Evolutionary conservation across 345 rosid species (phyloP), one percentile per base, ranked within the genome.

Genomic region (Eucalyptus polyanthemos): DNA sequence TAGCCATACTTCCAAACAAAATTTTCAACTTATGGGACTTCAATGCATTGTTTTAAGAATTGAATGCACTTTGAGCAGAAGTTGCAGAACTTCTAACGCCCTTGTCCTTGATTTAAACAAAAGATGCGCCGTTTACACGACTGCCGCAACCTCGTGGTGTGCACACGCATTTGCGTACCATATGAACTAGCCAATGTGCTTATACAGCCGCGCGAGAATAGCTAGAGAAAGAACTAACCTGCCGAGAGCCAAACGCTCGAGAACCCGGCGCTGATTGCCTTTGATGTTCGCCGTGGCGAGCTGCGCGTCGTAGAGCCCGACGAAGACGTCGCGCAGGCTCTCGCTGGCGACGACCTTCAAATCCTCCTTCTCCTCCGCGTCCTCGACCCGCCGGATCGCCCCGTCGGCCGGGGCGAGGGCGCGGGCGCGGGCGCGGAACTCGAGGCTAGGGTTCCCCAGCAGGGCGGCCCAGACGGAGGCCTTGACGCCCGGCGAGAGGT

Each of bases 241-340:
- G 16, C 90, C 91, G 42, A 88, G 83, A 4, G 91, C 91, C 50
- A 90, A 89, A 24, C 90, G 88, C 91, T 90, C 90, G 80, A 90
- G 91, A 40, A 58, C 72, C 87, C 69, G 80, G 29, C 90, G 90
- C 67, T 88, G 88, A 25, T 34, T 80, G 31, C 54, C 31, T 1
- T 81, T 40, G 88, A 90, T 72, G 87, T 88, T 86, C 49, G 88
- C 58, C 27, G 60, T 53, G 49, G 91, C 91, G 24, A 86, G 86
- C 49, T 51, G 88, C 40, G 89, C 90, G 50, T 90, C 90, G 47
- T 90, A 90, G 86, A 90, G 90, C 47, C 91, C 91, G 80, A 90
- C 81, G 72, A 90, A 90, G 87, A 88, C 88, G 67, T 88, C 91
- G n/a, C 91, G 87, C 58, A 90, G 40, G 80, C 88, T 80, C 88